Evolutionary conservation across 2,329 filamentous ascomycete species (phyloP).

Genomic region (Neoscytalidium dimidiatum): DNA sequence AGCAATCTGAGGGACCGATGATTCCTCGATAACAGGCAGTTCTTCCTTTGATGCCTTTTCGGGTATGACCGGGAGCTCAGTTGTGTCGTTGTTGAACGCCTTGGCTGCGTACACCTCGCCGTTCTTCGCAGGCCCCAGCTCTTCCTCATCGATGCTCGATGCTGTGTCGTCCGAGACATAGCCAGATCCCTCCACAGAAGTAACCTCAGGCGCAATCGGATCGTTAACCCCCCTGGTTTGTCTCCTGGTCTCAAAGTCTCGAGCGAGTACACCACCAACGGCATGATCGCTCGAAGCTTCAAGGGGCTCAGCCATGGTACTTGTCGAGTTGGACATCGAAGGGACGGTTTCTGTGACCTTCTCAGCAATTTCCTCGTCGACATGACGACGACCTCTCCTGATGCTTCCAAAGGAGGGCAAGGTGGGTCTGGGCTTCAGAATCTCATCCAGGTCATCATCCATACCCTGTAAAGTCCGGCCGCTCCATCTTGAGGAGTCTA

Average conservation of each 20-base stretch:
- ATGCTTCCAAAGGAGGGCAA: slow-evolving; percentile 76
- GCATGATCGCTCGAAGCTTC: slow-evolving; percentile 62
- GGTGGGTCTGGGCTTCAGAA: slow-evolving; percentile 74
- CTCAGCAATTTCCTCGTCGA: slow-evolving; percentile 53
- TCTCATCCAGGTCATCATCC: slow-evolving; percentile 63
- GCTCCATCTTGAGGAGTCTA: slow-evolving; percentile 48
- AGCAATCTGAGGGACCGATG: slow-evolving; percentile 35
- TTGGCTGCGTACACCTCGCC: background rate
- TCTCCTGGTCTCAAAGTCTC: slow-evolving; percentile 48
- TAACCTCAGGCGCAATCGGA: slow-evolving; percentile 70
- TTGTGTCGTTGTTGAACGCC: background rate
- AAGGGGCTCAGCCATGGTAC: slow-evolving; percentile 39
- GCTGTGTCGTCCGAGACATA: slow-evolving; percentile 54
- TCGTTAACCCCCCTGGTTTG: slow-evolving; percentile 50
- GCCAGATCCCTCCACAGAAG: slow-evolving; percentile 66
- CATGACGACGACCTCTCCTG: slow-evolving; percentile 55
- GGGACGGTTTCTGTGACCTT: slow-evolving; percentile 52
- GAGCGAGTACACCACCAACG: slow-evolving; percentile 57
- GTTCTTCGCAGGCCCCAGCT: background rate
- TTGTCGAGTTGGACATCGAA: slow-evolving; percentile 36
- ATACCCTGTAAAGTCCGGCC: slow-evolving; percentile 35
- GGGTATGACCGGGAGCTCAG: background rate
- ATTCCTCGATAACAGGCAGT: background rate
- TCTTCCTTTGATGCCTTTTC: background rate
- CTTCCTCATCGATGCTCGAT: slow-evolving; percentile 5